Percentiles rank a stretch among this genome's conserved stretches.
Conservation (phyloP, 2,329 filamentous ascomycete genomes). For the Hortaea werneckii region DNA sequence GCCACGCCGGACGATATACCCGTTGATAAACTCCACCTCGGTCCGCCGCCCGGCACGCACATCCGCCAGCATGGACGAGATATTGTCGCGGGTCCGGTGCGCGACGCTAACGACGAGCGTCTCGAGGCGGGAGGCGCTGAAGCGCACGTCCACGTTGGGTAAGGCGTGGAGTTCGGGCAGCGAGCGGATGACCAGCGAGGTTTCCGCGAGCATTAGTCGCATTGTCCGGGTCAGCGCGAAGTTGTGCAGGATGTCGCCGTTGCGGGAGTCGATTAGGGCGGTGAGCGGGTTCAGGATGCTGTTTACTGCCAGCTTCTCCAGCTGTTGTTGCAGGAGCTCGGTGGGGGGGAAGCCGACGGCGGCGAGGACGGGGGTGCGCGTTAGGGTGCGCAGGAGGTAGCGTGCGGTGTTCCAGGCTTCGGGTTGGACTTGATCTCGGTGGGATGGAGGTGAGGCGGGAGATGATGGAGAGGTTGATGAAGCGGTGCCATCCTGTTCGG, state of each 20-base stretch:
- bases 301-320: slow-evolving; percentile 68
- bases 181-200: slow-evolving; percentile 57
- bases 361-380: slow-evolving; percentile 51
- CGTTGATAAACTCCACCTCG: slow-evolving; percentile 78
- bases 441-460: slow-evolving; percentile 28
- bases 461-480: slow-evolving; percentile 11
- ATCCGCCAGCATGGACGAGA: slow-evolving; percentile 59
- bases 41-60: slow-evolving; percentile 51
- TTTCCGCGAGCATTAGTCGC: slow-evolving; percentile 63
- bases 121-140: slow-evolving; percentile 51
- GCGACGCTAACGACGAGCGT: slow-evolving; percentile 48
- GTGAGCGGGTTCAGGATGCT: slow-evolving; percentile 73
- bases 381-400: slow-evolving; percentile 57
- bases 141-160: slow-evolving; percentile 49
- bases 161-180: slow-evolving; percentile 64
- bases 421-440: too few species aligned
- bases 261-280: slow-evolving; percentile 65
- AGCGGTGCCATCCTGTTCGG: slow-evolving; percentile 23
- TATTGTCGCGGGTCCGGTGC: slow-evolving; percentile 44
- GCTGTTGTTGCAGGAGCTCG: slow-evolving; percentile 60
- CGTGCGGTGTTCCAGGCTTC: slow-evolving; percentile 24
- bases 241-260: slow-evolving; percentile 61
- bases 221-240: slow-evolving; percentile 55
- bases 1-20: slow-evolving; percentile 70
- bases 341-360: slow-evolving; percentile 49